Base-by-base conservation (phyloP, 2,329 filamentous ascomycete genomes). In the Diaporthe ampelina region DNA sequence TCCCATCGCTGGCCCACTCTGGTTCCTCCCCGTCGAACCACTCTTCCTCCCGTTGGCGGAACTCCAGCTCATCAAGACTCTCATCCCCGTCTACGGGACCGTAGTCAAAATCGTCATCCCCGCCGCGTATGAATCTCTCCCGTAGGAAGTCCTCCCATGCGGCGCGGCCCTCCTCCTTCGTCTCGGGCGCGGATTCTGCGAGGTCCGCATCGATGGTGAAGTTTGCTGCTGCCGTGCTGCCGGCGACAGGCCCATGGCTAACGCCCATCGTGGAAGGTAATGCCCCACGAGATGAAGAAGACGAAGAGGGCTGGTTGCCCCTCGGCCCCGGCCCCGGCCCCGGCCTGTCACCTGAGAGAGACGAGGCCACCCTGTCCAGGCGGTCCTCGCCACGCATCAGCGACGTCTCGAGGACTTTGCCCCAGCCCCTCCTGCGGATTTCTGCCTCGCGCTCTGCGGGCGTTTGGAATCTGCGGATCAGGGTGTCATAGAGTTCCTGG, bases 1-100 rank as follows among this genome's bases (percentile, higher is more conserved):
- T 80, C 9, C 83, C 84, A 68, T 86, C 87, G 52, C 86, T 85
- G 40, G 89, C 85, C 89, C 92, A 94, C 63, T 87, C 87, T 0
- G 93, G 92, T 78, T 94, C 92, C 85, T 97, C 93, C 8, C 91
- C 91, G 29, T 95, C 94, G 80, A 97, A 95, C 86, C 94, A 97
- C 26, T 88, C 88, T 50, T 97, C 94, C 82, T 96, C 88, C 19
- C 86, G 85, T 70, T 93, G 91, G n/a, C 86, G 84, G 76, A 85
- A 90, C 86, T 80, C 88, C 82, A 86, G 83, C 81, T 82, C 90
- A 81, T 97, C 94, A 73, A 91, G 92, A 26, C 92, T 91, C 40
- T 95, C 92, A 79, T 93, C 91, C 48, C 85, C 85, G 80, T 98
- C 95, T 7, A 97, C 92, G 3, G 77, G 79, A 1, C 79, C 82